These are phyloP conservation scores for Fusarium chlamydosporum DNA, from an alignment of 2,329 filamentous ascomycete species.

Conservation along the genomic window DNA sequence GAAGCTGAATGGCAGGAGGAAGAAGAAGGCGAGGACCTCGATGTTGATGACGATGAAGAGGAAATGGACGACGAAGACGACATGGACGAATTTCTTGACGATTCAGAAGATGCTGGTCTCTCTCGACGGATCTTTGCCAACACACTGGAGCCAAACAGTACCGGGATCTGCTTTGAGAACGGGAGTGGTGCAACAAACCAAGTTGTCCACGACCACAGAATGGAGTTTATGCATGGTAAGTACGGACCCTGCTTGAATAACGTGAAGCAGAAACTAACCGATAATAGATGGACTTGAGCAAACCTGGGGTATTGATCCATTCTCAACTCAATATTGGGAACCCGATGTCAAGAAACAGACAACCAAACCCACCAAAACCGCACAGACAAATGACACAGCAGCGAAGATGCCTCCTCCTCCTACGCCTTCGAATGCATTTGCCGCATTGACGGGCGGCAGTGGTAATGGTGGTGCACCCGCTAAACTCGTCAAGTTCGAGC, in stretches of 20 bases:
- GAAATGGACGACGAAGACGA: conserved; percentile 84
- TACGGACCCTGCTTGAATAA: conserved; percentile 22
- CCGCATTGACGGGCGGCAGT: conserved; percentile 50
- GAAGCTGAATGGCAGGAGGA: conserved; percentile 91
- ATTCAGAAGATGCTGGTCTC: conserved; percentile 78
- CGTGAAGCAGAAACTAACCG: conserved; percentile 36
- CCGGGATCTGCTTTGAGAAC: conserved; percentile 88
- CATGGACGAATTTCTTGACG: conserved; percentile 91
- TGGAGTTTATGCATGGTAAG: conserved; percentile 82
- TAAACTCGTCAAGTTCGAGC: conserved; percentile 57
- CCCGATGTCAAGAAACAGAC: conserved; percentile 55
- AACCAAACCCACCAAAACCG: conserved; percentile 29
- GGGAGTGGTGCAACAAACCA: conserved; percentile 61
- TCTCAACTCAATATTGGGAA: conserved; percentile 85
- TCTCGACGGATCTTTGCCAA: conserved; percentile 72
- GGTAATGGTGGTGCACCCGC: conserved; percentile 31
- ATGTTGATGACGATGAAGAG: conserved; percentile 76
- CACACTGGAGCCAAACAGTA: conserved; percentile 81
- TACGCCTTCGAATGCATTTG: conserved; percentile 56
- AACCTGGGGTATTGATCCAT: conserved; percentile 80
- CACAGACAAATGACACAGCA: conserved; percentile 30
- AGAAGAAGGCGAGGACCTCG: conserved; percentile 76
- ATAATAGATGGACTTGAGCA: conserved; percentile 62
- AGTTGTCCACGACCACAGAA: conserved; percentile 72
- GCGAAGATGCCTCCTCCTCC: conserved; percentile 55